Conservation (phyloP, 495 filamentous ascomycete species). For the Penicillium pulvis region DNA sequence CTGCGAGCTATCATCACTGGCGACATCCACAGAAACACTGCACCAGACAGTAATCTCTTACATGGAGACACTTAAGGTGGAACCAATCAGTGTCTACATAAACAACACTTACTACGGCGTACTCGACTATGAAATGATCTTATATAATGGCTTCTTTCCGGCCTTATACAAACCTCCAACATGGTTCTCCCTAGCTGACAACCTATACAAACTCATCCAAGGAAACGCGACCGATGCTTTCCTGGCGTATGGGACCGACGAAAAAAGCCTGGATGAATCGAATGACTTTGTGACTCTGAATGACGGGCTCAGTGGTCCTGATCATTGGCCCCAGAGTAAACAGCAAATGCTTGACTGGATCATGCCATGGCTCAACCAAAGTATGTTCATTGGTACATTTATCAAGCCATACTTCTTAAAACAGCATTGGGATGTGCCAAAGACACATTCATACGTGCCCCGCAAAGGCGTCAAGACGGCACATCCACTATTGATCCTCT, state of each 20-base stretch:
- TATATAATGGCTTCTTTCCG: constrained; percentile 37
- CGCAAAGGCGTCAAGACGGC: constrained; percentile 32
- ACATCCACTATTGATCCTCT: constrained; percentile 43
- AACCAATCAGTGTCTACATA: constrained; percentile 43
- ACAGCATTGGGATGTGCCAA: constrained; percentile 40
- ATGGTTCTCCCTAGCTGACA: constrained; percentile 38
- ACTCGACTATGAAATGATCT: constrained; percentile 36
- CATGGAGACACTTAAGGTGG: constrained; percentile 26
- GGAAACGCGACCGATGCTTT: constrained; percentile 47
- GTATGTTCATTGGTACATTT: constrained; percentile 14
- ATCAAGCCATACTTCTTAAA: constrained; percentile 34
- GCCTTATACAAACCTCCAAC: constrained; percentile 37
- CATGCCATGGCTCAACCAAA: constrained; percentile 12
- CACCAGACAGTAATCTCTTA: constrained; percentile 25
- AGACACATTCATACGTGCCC: constrained; percentile 41
- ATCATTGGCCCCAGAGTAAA: constrained; percentile 13
- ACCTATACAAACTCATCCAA: constrained; percentile 34
- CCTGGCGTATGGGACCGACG: constrained; percentile 28
- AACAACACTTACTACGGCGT: constrained; percentile 40
- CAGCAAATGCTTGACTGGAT: constrained; percentile 7
- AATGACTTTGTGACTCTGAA: constrained; percentile 12
- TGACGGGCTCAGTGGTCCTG: constrained; percentile 10
- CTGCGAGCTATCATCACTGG: constrained; percentile 30
- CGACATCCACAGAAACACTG: constrained; percentile 35
- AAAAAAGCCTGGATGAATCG: constrained; percentile 17